Conservation (phyloP, 805 yeast species). For the Lipomyces starkeyi region DNA sequence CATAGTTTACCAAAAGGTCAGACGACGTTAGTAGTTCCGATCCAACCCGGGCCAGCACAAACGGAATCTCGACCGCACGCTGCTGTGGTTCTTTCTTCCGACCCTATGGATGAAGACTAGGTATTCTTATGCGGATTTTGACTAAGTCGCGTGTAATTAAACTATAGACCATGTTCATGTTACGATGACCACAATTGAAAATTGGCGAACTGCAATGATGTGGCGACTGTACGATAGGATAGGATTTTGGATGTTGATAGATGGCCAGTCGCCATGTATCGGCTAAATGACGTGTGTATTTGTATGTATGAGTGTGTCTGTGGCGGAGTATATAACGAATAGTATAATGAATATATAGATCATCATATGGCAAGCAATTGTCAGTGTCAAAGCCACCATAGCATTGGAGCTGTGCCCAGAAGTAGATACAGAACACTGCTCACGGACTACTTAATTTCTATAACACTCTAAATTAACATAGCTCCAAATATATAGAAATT, state of each 20-base stretch:
- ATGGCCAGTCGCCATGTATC: background rate
- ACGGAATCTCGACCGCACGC: background rate
- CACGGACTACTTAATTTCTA: too few species aligned
- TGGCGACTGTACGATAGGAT: background rate
- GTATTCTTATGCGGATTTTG: background rate
- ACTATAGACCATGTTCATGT: background rate
- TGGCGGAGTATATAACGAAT: background rate
- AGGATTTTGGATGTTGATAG: background rate
- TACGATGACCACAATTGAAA: background rate
- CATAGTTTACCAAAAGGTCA: slow-evolving; percentile 19
- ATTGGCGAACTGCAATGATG: background rate
- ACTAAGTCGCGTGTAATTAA: background rate
- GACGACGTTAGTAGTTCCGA: slow-evolving; percentile 15
- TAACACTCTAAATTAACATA: too few species aligned
- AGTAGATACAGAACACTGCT: too few species aligned
- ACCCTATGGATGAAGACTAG: slow-evolving; percentile 1
- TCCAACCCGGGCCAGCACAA: background rate
- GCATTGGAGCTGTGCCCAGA: too few species aligned
- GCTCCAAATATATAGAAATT: too few species aligned
- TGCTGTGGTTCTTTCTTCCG: background rate
- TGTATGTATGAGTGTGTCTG: background rate
- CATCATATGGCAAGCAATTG: background rate
- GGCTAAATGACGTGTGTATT: slow-evolving; percentile 2
- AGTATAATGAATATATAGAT: background rate
- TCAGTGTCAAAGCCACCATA: background rate